phyloP scores from a whole-genome alignment of 495 filamentous ascomycete species.

The Staphylotrichum longicolle region DNA sequence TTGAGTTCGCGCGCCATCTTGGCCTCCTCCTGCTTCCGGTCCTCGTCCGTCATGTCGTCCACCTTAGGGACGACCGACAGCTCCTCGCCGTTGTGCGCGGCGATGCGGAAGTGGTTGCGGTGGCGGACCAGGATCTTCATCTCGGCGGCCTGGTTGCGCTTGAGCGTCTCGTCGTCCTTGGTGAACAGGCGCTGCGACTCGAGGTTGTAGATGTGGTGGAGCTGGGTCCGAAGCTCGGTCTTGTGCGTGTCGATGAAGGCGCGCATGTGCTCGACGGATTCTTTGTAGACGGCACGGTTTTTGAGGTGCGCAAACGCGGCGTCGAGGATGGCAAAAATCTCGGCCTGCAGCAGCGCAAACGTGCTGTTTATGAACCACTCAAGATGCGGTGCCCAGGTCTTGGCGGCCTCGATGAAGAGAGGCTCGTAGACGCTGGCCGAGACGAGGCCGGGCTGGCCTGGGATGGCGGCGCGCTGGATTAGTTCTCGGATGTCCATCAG shows the following conservation, averaged over 20 bases:
- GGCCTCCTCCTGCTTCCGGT: conserved; percentile 28
- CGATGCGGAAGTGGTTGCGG: conserved; percentile 38
- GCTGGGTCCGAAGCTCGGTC: conserved; percentile 27
- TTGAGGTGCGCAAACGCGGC: conserved; percentile 37
- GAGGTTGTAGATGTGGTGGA: conserved; percentile 37
- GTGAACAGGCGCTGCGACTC: conserved; percentile 45
- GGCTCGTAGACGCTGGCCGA: conserved; percentile 42
- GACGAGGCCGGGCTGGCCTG: conserved; percentile 46
- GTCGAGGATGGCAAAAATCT: conserved; percentile 36
- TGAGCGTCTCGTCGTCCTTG: conserved; percentile 41
- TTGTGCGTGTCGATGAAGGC: conserved; percentile 36
- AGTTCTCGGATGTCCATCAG: conserved; percentile 38
- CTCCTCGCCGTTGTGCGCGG: conserved; percentile 28
- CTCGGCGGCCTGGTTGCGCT: conserved; percentile 39
- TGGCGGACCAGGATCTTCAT: conserved; percentile 35
- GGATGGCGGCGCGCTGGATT: conserved; percentile 39
- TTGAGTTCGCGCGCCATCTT: conserved; percentile 32
- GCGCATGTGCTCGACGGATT: conserved; percentile 35
- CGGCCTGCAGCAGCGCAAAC: conserved; percentile 32
- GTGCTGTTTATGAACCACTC: conserved; percentile 38
- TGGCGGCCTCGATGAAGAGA: conserved; percentile 39
- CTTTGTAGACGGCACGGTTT: conserved; percentile 41
- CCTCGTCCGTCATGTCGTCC: conserved; percentile 44
- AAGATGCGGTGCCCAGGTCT: conserved; percentile 37
- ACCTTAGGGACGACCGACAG: conserved; percentile 33